Percentiles rank a stretch among this genome's conserved stretches.
Evolutionary conservation across 2,329 filamentous ascomycete species (phyloP).

Genomic region (Phaeoacremonium minimum): DNA sequence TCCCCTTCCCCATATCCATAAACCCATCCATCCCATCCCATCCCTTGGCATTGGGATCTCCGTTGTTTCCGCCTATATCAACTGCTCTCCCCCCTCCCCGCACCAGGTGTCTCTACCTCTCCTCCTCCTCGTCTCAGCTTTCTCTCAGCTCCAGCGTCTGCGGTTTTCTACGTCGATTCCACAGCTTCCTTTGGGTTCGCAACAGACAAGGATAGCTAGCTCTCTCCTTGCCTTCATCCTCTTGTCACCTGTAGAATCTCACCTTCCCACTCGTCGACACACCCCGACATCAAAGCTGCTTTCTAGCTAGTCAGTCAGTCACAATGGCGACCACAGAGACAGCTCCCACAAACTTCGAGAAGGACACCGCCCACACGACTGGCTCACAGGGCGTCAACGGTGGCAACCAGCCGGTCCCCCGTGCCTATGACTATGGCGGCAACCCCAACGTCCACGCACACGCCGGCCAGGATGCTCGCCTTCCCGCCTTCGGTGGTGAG

Average conservation of each 20-base stretch:
- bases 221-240: too few species aligned
- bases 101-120: background rate
- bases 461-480: constrained; percentile 24
- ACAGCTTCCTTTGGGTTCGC: too few species aligned
- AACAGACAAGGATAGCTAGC: too few species aligned
- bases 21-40: background rate
- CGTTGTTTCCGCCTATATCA: background rate
- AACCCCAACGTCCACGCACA: constrained; percentile 32
- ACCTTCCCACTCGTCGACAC: too few species aligned
- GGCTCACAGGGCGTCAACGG: constrained; percentile 4
- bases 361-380: constrained; percentile 6
- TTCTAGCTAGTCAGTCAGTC: too few species aligned
- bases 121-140: background rate
- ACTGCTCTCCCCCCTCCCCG: background rate
- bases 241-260: too few species aligned
- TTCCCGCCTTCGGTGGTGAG: constrained; percentile 66
- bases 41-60: background rate
- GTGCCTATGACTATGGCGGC: constrained; percentile 27
- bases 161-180: too few species aligned
- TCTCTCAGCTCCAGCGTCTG: background rate
- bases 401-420: constrained; percentile 9
- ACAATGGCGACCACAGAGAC: constrained; percentile 1
- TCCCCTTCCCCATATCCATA: too few species aligned
- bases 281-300: too few species aligned
- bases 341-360: constrained; percentile 6